Evolutionary conservation across 345 rosid species (phyloP), one percentile per base, ranked within the genome.

Genomic region (Gossypium longicalyx): DNA sequence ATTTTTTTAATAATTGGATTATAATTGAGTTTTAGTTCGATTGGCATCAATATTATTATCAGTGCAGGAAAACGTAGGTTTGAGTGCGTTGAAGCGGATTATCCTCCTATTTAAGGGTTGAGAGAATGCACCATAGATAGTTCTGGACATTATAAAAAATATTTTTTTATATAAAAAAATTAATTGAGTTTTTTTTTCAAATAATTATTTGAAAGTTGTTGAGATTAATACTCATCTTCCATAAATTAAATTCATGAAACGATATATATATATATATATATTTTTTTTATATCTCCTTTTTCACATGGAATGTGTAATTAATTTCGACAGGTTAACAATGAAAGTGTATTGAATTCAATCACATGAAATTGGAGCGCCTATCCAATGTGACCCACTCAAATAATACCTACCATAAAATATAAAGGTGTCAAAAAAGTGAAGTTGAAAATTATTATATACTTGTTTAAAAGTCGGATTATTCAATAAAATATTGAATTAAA

Each of bases 371-470:
- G 53, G 68, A 48, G 76, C 76, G 61, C 57, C 58, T 57, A 44
- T 43, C 63, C 60, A 63, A 43, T 23, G 58, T 23, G 57, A 67
- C 79, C 75, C 76, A 78, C 74, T n/a, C 34, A 53, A 43, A 63
- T 70, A 15, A 70, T 61, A 43, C 75, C 77, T 11, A 11, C 60
- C 45, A 25, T 22, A 9, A 2, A 12, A 23, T 25, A 52, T 57
- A 52, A 62, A 11, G 2, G n/a, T 7, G 58, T 44, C 67, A 2
- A 77, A 5, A 51, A 45, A 29, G 34, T 12, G 48, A 8, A 0
- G 48, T 9, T 9, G 48, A 62, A 49, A 66, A n/a, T 4, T 34
- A 1, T 34, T 34, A 34, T 5, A 34, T 34, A 4, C 41, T 6
- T 34, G 1, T 34, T 34, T 34, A 34, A 34, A 34, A 4, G 41